Evolutionary conservation across 768 basidiomycete species (phyloP).

Genomic region (Kwoniella dendrophila): DNA sequence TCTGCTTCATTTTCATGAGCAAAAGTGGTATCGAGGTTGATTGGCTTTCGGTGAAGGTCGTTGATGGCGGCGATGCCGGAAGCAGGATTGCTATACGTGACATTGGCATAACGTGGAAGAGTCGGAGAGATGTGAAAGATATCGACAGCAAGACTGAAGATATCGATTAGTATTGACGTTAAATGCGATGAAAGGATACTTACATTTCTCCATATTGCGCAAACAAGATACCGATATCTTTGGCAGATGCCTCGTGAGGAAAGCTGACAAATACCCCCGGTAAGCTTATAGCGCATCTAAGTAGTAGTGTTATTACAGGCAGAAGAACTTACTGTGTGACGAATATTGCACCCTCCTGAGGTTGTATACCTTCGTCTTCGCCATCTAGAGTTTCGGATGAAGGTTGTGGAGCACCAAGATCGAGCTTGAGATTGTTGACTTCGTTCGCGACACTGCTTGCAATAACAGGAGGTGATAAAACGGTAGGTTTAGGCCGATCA

Average conservation of each 20-base stretch:
- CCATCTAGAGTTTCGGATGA: conserved; percentile 14
- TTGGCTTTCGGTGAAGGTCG: conserved; percentile 43
- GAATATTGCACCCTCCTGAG: conserved; percentile 44
- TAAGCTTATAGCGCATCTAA: neutral
- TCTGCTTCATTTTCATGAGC: conserved; percentile 38
- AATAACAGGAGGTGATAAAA: conserved; percentile 20
- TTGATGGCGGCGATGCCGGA: conserved; percentile 39
- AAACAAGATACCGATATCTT: conserved; percentile 53
- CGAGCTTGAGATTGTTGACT: conserved; percentile 13
- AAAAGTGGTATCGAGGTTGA: conserved; percentile 42
- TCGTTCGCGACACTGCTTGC: neutral
- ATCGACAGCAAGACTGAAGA: conserved; percentile 48
- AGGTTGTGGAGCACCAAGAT: conserved; percentile 8
- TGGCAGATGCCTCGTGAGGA: conserved; percentile 44
- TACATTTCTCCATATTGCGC: conserved; percentile 53
- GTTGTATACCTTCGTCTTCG: conserved; percentile 35
- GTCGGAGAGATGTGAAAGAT: conserved; percentile 51
- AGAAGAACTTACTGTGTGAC: conserved; percentile 43
- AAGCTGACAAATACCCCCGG: conserved; percentile 44
- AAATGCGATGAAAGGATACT: conserved; percentile 14
- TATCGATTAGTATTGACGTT: conserved; percentile 6
- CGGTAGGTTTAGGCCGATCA: conserved; percentile 29
- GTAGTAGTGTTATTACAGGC: neutral
- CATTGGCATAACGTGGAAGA: conserved; percentile 50
- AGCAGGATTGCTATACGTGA: conserved; percentile 38